Evolutionary conservation across 441 rosid genomes (phyloP).

Genomic region (Flueggea neowawraea): DNA sequence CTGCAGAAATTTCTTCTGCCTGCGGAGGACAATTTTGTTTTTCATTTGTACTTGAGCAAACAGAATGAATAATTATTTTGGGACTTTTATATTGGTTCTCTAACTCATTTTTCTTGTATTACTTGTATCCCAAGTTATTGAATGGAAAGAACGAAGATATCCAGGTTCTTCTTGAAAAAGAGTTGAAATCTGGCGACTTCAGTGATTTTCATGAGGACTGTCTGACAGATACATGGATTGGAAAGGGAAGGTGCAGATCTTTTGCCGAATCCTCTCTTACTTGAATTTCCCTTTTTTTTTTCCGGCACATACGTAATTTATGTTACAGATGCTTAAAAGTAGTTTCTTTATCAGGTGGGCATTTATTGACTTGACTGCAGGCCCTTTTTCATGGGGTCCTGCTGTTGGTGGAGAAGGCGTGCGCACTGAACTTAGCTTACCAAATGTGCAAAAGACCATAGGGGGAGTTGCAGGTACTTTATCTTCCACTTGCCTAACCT

Average conservation of each 20-base stretch:
- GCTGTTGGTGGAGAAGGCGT: constrained; percentile 99
- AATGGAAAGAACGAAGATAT: constrained; percentile 71
- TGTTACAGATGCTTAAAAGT: not conserved
- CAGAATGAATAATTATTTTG: too few species aligned
- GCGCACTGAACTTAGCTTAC: constrained; percentile 84
- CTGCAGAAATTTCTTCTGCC: too few species aligned
- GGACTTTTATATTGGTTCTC: too few species aligned
- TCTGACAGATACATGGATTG: constrained; percentile 96
- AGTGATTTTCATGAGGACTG: constrained; percentile 80
- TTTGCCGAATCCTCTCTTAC: too few species aligned
- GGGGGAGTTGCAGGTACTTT: constrained; percentile 93
- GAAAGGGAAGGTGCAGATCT: constrained; percentile 70
- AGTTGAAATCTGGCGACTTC: constrained; percentile 70
- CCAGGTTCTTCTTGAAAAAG: constrained; percentile 64
- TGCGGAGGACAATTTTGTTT: too few species aligned
- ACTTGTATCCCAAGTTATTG: constrained; percentile 45
- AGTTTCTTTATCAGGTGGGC: constrained; percentile 74
- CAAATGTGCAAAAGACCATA: constrained; percentile 92
- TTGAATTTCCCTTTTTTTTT: too few species aligned
- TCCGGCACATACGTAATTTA: too few species aligned
- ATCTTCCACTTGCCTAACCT: not conserved
- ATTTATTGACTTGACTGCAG: constrained; percentile 90
- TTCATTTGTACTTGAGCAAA: too few species aligned
- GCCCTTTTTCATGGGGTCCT: constrained; percentile 99
- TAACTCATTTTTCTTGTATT: constrained; percentile 7